A percentile compares a stretch with the other conserved stretches of the same genome.
Evolutionary conservation across 2,329 filamentous ascomycete species (phyloP).

Genomic region (Exophiala alcalophila): DNA sequence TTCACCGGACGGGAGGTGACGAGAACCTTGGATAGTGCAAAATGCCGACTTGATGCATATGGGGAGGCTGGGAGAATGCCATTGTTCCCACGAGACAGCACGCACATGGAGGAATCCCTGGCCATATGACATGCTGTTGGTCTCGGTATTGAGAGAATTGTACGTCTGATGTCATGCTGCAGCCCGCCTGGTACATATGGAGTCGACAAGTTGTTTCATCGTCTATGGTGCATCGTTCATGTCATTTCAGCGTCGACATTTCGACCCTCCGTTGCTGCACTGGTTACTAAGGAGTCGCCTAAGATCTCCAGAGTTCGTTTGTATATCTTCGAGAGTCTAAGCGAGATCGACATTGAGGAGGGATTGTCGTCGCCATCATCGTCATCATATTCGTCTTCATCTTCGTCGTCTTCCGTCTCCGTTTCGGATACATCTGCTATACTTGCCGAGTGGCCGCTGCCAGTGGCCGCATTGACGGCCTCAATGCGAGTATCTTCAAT

Average conservation of each 20-base stretch:
- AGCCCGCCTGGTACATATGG: too few relatives aligned
- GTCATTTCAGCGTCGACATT: slow-evolving; percentile 2
- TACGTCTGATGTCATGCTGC: too few relatives aligned
- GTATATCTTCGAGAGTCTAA: slow-evolving; percentile 26
- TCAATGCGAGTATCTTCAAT: slow-evolving; percentile 27
- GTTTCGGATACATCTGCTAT: slow-evolving; percentile 19
- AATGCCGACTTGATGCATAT: too few relatives aligned
- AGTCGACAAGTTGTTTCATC: too few relatives aligned
- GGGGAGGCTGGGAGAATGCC: too few relatives aligned
- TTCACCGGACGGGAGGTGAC: slow-evolving; percentile 3
- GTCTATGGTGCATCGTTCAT: slow-evolving; percentile 1
- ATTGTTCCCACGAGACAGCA: too few relatives aligned
- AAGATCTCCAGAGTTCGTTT: slow-evolving; percentile 30
- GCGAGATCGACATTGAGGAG: slow-evolving; percentile 16
- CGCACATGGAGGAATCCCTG: too few relatives aligned
- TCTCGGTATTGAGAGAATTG: too few relatives aligned
- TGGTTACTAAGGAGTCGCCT: slow-evolving; percentile 22
- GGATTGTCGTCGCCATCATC: slow-evolving; percentile 7
- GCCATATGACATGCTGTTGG: too few relatives aligned
- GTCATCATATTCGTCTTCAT: slow-evolving; percentile 11
- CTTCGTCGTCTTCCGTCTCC: slow-evolving; percentile 21
- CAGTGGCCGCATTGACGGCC: slow-evolving; percentile 25
- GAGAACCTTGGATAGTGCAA: too few relatives aligned
- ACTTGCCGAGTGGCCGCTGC: slow-evolving; percentile 14
- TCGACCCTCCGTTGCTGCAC: slow-evolving; percentile 1